These are phyloP conservation scores for Ceratobasidium sp. DNA, from an alignment of 1,284 basidiomycete species.

Conservation along the genomic window DNA sequence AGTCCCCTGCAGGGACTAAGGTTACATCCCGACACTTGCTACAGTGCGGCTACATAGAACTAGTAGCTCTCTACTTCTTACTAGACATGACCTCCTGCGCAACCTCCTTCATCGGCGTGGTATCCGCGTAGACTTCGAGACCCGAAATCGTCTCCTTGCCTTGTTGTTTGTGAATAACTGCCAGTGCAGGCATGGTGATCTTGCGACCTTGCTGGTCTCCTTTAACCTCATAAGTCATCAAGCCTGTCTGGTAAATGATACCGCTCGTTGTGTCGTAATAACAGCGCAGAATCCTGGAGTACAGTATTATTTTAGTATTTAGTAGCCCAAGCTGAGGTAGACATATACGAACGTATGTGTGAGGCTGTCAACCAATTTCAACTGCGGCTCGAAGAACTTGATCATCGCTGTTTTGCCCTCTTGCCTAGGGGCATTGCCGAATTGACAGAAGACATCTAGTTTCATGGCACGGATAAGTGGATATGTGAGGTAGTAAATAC, in stretches of 20 bases:
- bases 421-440: slow-evolving; percentile 24
- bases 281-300: background rate
- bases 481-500: background rate
- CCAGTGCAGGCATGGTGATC: slow-evolving; percentile 11
- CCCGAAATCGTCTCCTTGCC: slow-evolving; percentile 1
- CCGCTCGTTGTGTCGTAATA: slow-evolving; percentile 16
- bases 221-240: slow-evolving; percentile 19
- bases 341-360: slow-evolving; percentile 19
- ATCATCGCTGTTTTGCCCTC: slow-evolving; percentile 11
- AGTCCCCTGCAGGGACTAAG: background rate
- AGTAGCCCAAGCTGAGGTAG: too few species aligned
- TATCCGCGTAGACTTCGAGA: slow-evolving; percentile 21
- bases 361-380: slow-evolving; percentile 3
- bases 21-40: background rate
- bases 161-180: slow-evolving; percentile 13
- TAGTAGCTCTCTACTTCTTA: background rate
- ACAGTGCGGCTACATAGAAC: background rate
- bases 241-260: slow-evolving; percentile 22
- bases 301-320: background rate
- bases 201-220: slow-evolving; percentile 26
- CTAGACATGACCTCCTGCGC: slow-evolving; percentile 18
- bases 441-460: slow-evolving; percentile 24
- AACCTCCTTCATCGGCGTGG: slow-evolving; percentile 7
- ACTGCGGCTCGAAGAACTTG: slow-evolving; percentile 12
- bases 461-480: background rate